These are phyloP conservation scores for Venturia oleaginea DNA, from an alignment of 2,329 filamentous ascomycete genomes.

Conservation along the genomic window DNA sequence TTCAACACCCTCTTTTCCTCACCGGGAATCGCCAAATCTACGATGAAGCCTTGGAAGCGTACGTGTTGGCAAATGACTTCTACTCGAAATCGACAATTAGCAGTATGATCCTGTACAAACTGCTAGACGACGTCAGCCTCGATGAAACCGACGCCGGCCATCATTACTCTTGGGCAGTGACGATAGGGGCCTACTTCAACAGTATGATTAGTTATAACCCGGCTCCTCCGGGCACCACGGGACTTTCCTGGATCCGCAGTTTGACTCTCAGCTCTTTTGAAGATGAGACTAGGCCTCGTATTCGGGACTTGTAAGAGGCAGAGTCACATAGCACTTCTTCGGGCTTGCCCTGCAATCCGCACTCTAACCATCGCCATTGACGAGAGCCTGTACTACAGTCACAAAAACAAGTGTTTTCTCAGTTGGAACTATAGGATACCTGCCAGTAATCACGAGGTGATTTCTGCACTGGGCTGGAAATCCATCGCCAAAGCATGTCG, in stretches of 20 bases:
- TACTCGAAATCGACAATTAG: too few species aligned
- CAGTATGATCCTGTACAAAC: too few species aligned
- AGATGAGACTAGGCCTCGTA: too few species aligned
- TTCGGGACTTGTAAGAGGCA: too few species aligned
- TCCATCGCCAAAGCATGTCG: neutral
- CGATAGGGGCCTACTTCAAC: too few species aligned
- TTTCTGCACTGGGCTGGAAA: neutral
- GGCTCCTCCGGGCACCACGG: too few species aligned
- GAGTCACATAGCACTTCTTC: neutral
- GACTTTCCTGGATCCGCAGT: neutral
- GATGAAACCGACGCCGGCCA: too few species aligned
- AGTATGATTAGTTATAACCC: too few species aligned
- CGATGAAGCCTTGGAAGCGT: neutral
- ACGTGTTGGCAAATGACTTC: neutral
- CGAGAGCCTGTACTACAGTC: neutral
- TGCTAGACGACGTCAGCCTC: neutral
- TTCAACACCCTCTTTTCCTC: neutral
- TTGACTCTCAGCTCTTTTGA: neutral
- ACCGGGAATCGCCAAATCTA: neutral
- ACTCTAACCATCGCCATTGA: neutral
- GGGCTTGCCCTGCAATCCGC: neutral
- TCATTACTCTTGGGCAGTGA: too few species aligned
- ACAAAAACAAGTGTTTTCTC: neutral
- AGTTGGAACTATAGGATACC: neutral
- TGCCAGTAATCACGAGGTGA: neutral